Evolutionary conservation across 148 eudicot genomes (phyloP), one percentile per base, ranked within the genome.

Genomic region (Talinum fruticosum): DNA sequence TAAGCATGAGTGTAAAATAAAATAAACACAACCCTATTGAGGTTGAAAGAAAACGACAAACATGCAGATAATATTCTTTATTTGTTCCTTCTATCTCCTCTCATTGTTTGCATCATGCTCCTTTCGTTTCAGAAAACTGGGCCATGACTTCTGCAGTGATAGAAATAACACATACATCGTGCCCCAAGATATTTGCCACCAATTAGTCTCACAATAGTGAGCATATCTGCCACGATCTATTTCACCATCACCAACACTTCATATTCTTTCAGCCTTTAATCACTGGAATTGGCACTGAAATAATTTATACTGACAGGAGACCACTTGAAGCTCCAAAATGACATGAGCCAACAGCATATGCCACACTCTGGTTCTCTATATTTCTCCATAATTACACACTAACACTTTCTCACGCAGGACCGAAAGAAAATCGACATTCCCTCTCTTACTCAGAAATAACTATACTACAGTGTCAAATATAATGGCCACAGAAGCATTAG

Each of bases 351-450:
- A 41, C 61, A 16, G 12, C 33, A 24, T 71, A 57, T 18, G 8
- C 73, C 34, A 44, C 54, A 10, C 26, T 71, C 73, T 71, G 33
- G 10, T 28, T 70, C 32, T 44, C 59, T 71, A 1, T 7, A 6
- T 71, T 6, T 47, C 24, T 7, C 36, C 18, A 28, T 19, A 71
- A 44, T 24, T 24, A 61, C 13, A 26, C 66, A 26, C 32, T 65
- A 44, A 77, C 49, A 69, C 72, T 53, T 41, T 59, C 32, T 62
- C 66, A 62, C 57, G 35, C 69, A 79, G 2, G 35, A 34, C 76
- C 49, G 18, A 61, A 19, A 41, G 12, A 5, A 21, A 71, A 5
- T 6, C n/a, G 19, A 8, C 74, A 12, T 41, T 51, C 76, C 72
- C 36, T 65, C n/a, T 62, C 51, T 57, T 16, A 28, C 53, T n/a